Base-by-base conservation (phyloP, 73 alveolate genomes). In the Stentor roeselii region DNA sequence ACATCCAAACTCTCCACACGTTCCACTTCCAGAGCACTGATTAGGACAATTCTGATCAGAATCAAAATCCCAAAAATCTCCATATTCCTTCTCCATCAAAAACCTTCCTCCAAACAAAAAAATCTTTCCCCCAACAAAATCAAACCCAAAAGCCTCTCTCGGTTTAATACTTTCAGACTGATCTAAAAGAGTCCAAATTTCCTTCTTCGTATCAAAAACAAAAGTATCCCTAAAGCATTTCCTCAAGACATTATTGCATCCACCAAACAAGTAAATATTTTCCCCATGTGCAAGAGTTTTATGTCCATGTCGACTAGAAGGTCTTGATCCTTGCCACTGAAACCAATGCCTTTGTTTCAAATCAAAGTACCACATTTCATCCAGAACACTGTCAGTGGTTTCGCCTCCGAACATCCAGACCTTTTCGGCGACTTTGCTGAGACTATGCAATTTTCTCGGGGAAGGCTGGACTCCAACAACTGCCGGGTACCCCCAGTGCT, bases 361-460 rank as follows among this genome's bases (percentile, higher is more conserved):
- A 76, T 76, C 84, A 76, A 21, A 39, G n/a, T 37, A 76, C 27
- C 39, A 76, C 39, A 76, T 21, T 1, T 76, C 84, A 27, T 76
- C 39, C 32, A 39, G n/a, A 37, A 35, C 75, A 6, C 67, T 40
- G 1, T 35, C 31, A 76, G 15, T 35, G 39, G 60, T 76, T 34
- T 76, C 84, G 32, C 84, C 84, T 76, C 80, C 80, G 41, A 67
- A 67, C n/a, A 67, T 21, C 80, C 80, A 67, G 42, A 67, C 80
- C 11, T 21, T 21, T 15, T 67, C 41, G 11, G 27, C 80, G 34
- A 67, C 34, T 67, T 40, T 67, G 41, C 41, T 67, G 11, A 67
- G 37, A 30, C 42, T 27, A 34, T 67, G 80, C 21, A 27, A 67
- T 32, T 67, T 67, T 40, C 80, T n/a, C 34, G 80, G 42, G 14